Evolutionary conservation across 768 basidiomycete genomes (phyloP).

Genomic region (Phylloporus sp.): DNA sequence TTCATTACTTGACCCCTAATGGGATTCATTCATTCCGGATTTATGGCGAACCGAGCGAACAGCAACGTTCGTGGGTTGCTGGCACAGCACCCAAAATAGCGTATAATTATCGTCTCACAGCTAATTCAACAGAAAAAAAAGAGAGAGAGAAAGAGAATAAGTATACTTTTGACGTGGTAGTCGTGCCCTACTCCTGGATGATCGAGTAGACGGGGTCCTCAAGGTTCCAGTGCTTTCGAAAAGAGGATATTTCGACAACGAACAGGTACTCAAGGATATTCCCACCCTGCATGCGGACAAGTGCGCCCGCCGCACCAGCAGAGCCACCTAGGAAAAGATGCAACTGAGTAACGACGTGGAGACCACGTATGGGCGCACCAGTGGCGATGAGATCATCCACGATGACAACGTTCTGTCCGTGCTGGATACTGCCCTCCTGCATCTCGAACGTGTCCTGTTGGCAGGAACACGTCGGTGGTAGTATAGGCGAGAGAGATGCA

Average conservation of each 20-base stretch:
- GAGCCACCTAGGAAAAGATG: slow-evolving; percentile 66
- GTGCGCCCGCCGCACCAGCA: slow-evolving; percentile 87
- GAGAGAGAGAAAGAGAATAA: too few species aligned
- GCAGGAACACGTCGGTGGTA: slow-evolving; percentile 1
- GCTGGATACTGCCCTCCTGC: slow-evolving; percentile 79
- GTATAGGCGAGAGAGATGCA: background rate
- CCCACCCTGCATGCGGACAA: slow-evolving; percentile 79
- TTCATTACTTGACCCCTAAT: background rate
- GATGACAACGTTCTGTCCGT: slow-evolving; percentile 81
- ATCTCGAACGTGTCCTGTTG: slow-evolving; percentile 95
- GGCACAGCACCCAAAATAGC: background rate
- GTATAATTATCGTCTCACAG: background rate
- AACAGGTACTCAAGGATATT: slow-evolving; percentile 91
- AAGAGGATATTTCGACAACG: slow-evolving; percentile 77
- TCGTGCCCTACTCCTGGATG: slow-evolving; percentile 54
- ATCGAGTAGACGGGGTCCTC: slow-evolving; percentile 83
- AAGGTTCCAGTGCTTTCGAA: slow-evolving; percentile 71
- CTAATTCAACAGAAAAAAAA: too few species aligned
- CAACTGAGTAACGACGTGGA: slow-evolving; percentile 4
- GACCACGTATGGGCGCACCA: slow-evolving; percentile 44
- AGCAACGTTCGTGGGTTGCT: background rate
- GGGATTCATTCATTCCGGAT: background rate
- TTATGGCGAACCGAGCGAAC: background rate
- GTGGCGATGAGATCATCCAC: slow-evolving; percentile 97
- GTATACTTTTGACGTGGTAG: slow-evolving; percentile 5